Evolutionary conservation across 495 filamentous ascomycete genomes (phyloP).

Genomic region (Bathelium albidoporum): DNA sequence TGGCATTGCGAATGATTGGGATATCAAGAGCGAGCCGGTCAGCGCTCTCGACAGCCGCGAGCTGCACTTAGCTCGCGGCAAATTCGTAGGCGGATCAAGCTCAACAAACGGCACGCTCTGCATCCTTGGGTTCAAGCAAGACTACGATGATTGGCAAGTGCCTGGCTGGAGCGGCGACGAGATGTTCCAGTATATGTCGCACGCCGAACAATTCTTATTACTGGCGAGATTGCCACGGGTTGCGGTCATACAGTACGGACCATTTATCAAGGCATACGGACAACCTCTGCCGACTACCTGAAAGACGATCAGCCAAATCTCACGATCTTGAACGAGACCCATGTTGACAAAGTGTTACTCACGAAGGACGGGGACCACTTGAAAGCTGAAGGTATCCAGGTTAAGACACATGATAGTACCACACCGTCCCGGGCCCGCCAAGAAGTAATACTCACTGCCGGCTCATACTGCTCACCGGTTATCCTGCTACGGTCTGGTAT

Average conservation of each 20-base stretch:
- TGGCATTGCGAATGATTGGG: too few species aligned
- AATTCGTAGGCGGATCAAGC: conserved; percentile 48
- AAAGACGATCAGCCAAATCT: conserved; percentile 19
- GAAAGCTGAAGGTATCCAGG: conserved; percentile 8
- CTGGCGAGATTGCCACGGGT: conserved; percentile 37
- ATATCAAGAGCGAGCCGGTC: too few species aligned
- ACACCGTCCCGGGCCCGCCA: not conserved
- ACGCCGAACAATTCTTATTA: conserved; percentile 39
- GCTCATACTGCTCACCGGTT: conserved; percentile 9
- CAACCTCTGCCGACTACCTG: conserved; percentile 40
- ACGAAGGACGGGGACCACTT: not conserved
- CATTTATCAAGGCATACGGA: conserved; percentile 38
- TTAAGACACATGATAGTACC: conserved; percentile 1
- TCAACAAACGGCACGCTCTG: conserved; percentile 54
- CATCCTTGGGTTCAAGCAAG: conserved; percentile 47
- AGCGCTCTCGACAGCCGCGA: too few species aligned
- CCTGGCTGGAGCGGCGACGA: conserved; percentile 45
- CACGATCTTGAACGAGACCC: not conserved
- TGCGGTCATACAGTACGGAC: conserved; percentile 43
- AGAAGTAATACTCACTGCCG: conserved; percentile 12
- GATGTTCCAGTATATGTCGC: conserved; percentile 42
- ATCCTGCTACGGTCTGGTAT: conserved; percentile 13
- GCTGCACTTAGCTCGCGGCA: too few species aligned
- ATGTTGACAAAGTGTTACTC: conserved; percentile 12
- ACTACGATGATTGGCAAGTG: conserved; percentile 51